These are phyloP conservation scores for Ganoderma sinense DNA, from an alignment of 1,284 basidiomycete genomes.

Conservation along the genomic window DNA sequence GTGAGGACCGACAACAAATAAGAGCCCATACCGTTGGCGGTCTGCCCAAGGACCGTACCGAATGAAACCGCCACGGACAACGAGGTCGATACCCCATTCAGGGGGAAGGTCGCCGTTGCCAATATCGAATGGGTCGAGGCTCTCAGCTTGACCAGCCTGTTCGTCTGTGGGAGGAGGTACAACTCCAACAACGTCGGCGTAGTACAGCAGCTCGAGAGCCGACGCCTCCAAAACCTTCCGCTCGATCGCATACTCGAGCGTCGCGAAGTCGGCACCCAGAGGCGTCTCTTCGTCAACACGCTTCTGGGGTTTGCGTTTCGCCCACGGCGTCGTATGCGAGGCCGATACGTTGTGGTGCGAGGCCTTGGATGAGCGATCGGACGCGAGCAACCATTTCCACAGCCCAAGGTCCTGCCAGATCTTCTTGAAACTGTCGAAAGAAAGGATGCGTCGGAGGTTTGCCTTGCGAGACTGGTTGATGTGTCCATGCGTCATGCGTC, in stretches of 20 bases:
- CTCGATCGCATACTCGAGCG: constrained; percentile 86
- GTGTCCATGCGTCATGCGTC: constrained; percentile 66
- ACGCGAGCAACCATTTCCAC: constrained; percentile 44
- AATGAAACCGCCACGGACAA: constrained; percentile 75
- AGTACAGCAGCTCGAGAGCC: constrained; percentile 82
- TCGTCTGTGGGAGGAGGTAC: constrained; percentile 56
- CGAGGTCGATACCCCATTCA: constrained; percentile 92
- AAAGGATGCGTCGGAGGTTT: constrained; percentile 45
- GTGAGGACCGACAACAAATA: too few species aligned
- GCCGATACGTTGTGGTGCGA: constrained; percentile 12
- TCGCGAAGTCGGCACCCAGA: constrained; percentile 59
- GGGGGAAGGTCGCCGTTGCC: constrained; percentile 90
- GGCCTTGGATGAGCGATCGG: constrained; percentile 15
- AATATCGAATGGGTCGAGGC: constrained; percentile 65
- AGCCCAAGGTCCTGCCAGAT: constrained; percentile 64
- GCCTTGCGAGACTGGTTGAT: constrained; percentile 52
- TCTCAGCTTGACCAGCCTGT: constrained; percentile 41
- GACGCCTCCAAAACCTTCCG: constrained; percentile 83
- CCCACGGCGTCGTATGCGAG: constrained; percentile 34
- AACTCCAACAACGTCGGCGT: constrained; percentile 77
- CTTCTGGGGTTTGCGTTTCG: constrained; percentile 49
- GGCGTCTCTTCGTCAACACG: constrained; percentile 59
- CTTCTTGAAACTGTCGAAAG: constrained; percentile 57
- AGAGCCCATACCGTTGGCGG: constrained; percentile 70
- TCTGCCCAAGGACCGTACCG: constrained; percentile 96